These are phyloP conservation scores for Ophiognomonia clavigignenti-juglandacearum DNA, from an alignment of 2,329 filamentous ascomycete species.

Conservation along the genomic window DNA sequence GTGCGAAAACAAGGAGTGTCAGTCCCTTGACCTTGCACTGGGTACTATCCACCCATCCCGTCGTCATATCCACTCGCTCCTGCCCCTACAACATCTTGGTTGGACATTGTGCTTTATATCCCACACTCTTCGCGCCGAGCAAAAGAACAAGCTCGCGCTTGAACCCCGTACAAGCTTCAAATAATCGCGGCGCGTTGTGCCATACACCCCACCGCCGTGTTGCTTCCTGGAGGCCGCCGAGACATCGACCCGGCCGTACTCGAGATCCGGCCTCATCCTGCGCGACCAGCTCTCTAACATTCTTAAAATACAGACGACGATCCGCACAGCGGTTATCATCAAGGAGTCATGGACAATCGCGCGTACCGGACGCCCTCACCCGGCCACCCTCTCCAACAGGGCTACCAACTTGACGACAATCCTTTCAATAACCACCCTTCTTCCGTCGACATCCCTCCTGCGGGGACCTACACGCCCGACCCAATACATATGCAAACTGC, in stretches of 20 bases:
- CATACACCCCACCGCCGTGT: conserved; percentile 3
- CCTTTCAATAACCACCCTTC: conserved; percentile 53
- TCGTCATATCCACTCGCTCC: conserved; percentile 10
- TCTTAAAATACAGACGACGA: conserved; percentile 45
- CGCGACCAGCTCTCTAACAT: conserved; percentile 14
- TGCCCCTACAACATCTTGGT: conserved; percentile 3
- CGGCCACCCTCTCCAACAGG: conserved; percentile 64
- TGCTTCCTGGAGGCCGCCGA: neutral
- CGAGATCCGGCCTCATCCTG: conserved; percentile 16
- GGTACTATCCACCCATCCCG: neutral
- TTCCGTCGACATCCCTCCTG: conserved; percentile 64
- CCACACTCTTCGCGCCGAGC: conserved; percentile 11
- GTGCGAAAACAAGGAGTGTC: neutral
- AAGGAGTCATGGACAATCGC: conserved; percentile 45
- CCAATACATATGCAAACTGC: conserved; percentile 79
- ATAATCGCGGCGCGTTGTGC: conserved; percentile 16
- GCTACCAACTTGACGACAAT: conserved; percentile 79
- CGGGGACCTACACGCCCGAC: conserved; percentile 58
- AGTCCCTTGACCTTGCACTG: conserved; percentile 11
- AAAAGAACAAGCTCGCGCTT: conserved; percentile 13
- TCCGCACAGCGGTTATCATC: conserved; percentile 46
- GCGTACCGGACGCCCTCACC: conserved; percentile 70
- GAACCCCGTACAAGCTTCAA: conserved; percentile 13
- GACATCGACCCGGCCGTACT: neutral
- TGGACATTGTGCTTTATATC: conserved; percentile 3